Conservation (phyloP, 2,329 filamentous ascomycete species). For the Neonectria magnoliae region DNA sequence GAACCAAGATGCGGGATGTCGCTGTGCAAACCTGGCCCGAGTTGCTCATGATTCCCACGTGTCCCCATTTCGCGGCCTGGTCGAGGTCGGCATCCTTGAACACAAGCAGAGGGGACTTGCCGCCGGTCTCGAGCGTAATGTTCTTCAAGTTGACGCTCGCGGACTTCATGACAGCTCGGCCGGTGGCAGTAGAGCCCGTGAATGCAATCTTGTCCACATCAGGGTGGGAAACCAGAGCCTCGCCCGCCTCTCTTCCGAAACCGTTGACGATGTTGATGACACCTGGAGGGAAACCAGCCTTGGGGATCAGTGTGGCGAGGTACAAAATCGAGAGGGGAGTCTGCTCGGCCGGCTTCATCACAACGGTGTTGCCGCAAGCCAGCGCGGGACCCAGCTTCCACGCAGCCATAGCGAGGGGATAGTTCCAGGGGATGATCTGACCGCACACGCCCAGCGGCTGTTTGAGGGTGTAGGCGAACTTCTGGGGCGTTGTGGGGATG, state of each 20-base stretch:
- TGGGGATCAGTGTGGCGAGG: constrained; percentile 70
- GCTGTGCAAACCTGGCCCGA: constrained; percentile 68
- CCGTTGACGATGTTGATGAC: constrained; percentile 78
- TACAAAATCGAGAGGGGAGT: constrained; percentile 69
- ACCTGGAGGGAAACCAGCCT: constrained; percentile 77
- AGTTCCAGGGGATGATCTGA: constrained; percentile 79
- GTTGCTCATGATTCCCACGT: constrained; percentile 58
- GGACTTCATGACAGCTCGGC: constrained; percentile 73
- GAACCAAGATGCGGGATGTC: constrained; percentile 66
- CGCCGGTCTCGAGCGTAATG: constrained; percentile 67
- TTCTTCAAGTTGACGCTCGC: constrained; percentile 69
- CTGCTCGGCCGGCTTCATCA: constrained; percentile 71
- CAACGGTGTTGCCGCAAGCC: constrained; percentile 67
- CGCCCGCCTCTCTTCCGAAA: constrained; percentile 70
- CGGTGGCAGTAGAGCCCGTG: constrained; percentile 75
- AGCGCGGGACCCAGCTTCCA: constrained; percentile 78
- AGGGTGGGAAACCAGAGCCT: constrained; percentile 70
- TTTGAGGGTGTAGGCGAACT: constrained; percentile 75
- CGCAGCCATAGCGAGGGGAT: constrained; percentile 74
- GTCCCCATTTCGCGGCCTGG: constrained; percentile 65
- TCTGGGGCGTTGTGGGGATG: constrained; percentile 70
- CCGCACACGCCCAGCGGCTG: constrained; percentile 77
- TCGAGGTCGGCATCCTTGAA: constrained; percentile 69
- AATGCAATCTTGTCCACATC: constrained; percentile 78
- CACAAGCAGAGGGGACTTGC: constrained; percentile 67